Percentiles rank a stretch among this genome's conserved stretches.
Evolutionary conservation across 116 monocot species (phyloP).

Genomic region (Posidonia oceanica): DNA sequence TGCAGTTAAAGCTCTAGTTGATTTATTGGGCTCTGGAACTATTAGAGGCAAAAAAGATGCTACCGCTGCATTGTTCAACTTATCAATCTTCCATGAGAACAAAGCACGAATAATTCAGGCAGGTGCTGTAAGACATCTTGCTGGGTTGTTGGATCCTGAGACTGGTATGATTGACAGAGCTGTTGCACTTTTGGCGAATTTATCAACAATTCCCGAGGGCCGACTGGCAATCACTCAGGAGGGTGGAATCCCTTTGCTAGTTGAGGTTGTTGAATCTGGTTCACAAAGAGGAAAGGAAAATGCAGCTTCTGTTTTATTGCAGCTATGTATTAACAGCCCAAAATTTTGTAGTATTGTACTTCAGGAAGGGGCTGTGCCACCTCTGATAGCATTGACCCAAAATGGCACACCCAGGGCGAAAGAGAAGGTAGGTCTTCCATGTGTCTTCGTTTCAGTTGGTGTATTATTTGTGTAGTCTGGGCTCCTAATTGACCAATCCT

Average conservation of each 20-base stretch:
- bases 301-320: slow-evolving; percentile 65
- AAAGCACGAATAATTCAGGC: slow-evolving; percentile 69
- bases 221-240: slow-evolving; percentile 34
- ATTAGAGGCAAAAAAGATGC: slow-evolving; percentile 75
- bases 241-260: slow-evolving; percentile 61
- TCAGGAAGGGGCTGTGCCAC: slow-evolving; percentile 86
- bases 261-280: slow-evolving; percentile 67
- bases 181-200: slow-evolving; percentile 60
- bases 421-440: slow-evolving; percentile 52
- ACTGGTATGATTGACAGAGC: slow-evolving; percentile 60
- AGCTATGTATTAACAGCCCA: slow-evolving; percentile 56
- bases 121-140: slow-evolving; percentile 56
- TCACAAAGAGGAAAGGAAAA: slow-evolving; percentile 77
- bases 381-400: slow-evolving; percentile 61
- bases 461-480: too few species aligned
- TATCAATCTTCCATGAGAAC: slow-evolving; percentile 64
- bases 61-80: slow-evolving; percentile 59
- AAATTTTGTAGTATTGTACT: slow-evolving; percentile 55
- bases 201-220: slow-evolving; percentile 64
- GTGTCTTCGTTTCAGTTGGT: too few species aligned
- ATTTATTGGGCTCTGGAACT: slow-evolving; percentile 40
- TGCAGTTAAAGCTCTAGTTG: slow-evolving; percentile 50
- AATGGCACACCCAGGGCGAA: slow-evolving; percentile 76
- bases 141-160: slow-evolving; percentile 44
- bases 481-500: too few species aligned